Evolutionary conservation across 371 early-diverging fungal species (phyloP).

Genomic region (Massospora cicadina): DNA sequence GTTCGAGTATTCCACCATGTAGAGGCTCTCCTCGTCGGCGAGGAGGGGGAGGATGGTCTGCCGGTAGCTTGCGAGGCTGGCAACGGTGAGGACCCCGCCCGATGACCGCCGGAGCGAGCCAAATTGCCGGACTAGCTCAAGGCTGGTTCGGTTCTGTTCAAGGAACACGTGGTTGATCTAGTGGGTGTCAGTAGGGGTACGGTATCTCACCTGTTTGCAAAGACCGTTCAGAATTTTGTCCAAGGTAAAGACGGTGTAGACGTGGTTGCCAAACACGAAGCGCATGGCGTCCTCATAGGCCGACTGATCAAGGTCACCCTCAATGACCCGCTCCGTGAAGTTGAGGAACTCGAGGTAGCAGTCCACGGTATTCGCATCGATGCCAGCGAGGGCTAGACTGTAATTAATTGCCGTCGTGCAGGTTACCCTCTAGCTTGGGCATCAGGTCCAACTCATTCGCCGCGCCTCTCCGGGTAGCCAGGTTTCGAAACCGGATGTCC

Average conservation of each 20-base stretch:
- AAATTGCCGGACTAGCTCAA: constrained; percentile 2
- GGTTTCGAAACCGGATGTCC: constrained; percentile 15
- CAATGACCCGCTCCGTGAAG: constrained; percentile 55
- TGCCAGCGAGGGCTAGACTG: constrained; percentile 20
- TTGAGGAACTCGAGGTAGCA: constrained; percentile 58
- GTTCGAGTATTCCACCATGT: not conserved
- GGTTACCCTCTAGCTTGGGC: constrained; percentile 27
- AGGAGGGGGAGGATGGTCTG: constrained; percentile 9
- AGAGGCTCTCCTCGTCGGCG: constrained; percentile 6
- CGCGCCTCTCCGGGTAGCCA: constrained; percentile 16
- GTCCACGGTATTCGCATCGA: constrained; percentile 31
- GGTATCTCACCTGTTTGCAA: constrained; percentile 48
- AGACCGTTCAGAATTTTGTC: constrained; percentile 61
- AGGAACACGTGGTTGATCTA: not conserved
- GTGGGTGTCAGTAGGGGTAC: not conserved
- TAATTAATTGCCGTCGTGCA: not conserved
- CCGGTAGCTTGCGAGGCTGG: not conserved
- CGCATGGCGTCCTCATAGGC: constrained; percentile 86
- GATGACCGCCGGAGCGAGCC: not conserved
- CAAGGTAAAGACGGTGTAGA: constrained; percentile 67
- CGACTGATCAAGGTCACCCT: constrained; percentile 60
- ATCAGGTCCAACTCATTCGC: constrained; percentile 68
- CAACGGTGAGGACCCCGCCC: not conserved
- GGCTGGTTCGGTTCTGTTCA: not conserved
- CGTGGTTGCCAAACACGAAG: constrained; percentile 67